These are phyloP conservation scores for Penicillium thymicola DNA, from an alignment of 2,329 filamentous ascomycete species.

Conservation along the genomic window DNA sequence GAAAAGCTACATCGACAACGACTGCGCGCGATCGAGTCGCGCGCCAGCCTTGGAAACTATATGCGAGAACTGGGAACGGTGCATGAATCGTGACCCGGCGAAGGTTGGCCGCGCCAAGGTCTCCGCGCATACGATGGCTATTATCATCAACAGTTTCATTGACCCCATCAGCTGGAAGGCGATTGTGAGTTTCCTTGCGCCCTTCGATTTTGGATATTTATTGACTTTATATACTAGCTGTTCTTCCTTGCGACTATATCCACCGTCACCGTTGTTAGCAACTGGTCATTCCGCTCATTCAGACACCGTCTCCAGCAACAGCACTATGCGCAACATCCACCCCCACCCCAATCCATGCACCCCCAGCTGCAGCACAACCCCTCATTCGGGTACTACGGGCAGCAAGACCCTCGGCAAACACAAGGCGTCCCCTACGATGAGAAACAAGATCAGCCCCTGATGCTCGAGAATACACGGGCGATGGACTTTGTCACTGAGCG, in stretches of 20 bases:
- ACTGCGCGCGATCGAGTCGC: conserved; percentile 64
- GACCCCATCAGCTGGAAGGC: conserved; percentile 86
- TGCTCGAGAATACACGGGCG: conserved; percentile 30
- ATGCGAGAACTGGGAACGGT: conserved; percentile 79
- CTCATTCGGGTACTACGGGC: conserved; percentile 26
- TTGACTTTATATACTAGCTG: conserved; percentile 28
- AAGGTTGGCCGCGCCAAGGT: conserved; percentile 76
- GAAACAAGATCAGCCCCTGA: conserved; percentile 28
- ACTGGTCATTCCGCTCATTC: conserved; percentile 58
- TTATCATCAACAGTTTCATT: conserved; percentile 91
- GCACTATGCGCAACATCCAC: conserved; percentile 25
- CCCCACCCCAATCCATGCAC: conserved; percentile 23
- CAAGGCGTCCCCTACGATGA: conserved; percentile 17
- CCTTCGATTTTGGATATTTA: not conserved
- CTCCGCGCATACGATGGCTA: conserved; percentile 81
- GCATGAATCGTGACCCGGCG: conserved; percentile 80
- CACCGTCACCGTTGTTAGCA: conserved; percentile 55
- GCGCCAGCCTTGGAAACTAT: conserved; percentile 69
- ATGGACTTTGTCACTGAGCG: conserved; percentile 33
- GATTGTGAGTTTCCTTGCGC: conserved; percentile 51
- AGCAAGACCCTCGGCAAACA: conserved; percentile 16
- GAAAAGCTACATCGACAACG: conserved; percentile 70
- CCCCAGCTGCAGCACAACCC: conserved; percentile 28
- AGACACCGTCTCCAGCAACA: conserved; percentile 35
- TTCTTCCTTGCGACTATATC: conserved; percentile 42